phyloP scores from a whole-genome alignment of 495 filamentous ascomycete genomes.

The Mycothermus thermophilus region DNA sequence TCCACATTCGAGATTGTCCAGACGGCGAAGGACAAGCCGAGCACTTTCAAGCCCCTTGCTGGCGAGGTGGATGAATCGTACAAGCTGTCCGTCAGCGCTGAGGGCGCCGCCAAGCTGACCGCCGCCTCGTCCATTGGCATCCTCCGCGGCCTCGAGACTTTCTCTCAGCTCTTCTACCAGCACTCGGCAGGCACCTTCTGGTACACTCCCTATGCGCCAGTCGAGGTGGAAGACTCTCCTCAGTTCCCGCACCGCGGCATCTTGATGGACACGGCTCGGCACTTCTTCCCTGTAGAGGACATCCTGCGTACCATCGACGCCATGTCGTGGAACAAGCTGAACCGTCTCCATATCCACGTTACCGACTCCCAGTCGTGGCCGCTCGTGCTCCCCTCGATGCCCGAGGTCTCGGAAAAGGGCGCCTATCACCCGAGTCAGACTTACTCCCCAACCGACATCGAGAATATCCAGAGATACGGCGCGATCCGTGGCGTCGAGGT shows the following conservation, averaged over 20 bases:
- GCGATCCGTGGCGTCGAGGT: slow-evolving; percentile 54
- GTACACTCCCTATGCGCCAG: slow-evolving; percentile 54
- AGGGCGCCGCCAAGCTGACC: slow-evolving; percentile 43
- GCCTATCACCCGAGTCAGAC: slow-evolving; percentile 46
- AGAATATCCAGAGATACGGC: slow-evolving; percentile 52
- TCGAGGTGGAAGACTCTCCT: slow-evolving; percentile 51
- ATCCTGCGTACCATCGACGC: slow-evolving; percentile 61
- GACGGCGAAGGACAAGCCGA: slow-evolving; percentile 36
- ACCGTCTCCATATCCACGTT: slow-evolving; percentile 61
- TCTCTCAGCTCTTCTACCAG: slow-evolving; percentile 62
- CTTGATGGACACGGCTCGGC: slow-evolving; percentile 57
- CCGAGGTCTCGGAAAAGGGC: slow-evolving; percentile 53
- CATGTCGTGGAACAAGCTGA: slow-evolving; percentile 63
- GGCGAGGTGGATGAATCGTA: slow-evolving; percentile 63
- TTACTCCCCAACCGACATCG: slow-evolving; percentile 50
- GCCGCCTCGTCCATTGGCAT: slow-evolving; percentile 52
- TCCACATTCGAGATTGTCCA: slow-evolving; percentile 45
- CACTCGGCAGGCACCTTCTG: slow-evolving; percentile 40
- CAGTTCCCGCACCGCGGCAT: slow-evolving; percentile 59
- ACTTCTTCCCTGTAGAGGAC: slow-evolving; percentile 46
- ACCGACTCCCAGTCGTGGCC: slow-evolving; percentile 81
- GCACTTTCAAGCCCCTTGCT: slow-evolving; percentile 41
- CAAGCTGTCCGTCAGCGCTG: slow-evolving; percentile 38
- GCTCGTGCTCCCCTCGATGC: slow-evolving; percentile 57
- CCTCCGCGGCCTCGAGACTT: slow-evolving; percentile 51